Evolutionary conservation across 2,329 filamentous ascomycete species (phyloP).

Genomic region (Penicillium italicum): DNA sequence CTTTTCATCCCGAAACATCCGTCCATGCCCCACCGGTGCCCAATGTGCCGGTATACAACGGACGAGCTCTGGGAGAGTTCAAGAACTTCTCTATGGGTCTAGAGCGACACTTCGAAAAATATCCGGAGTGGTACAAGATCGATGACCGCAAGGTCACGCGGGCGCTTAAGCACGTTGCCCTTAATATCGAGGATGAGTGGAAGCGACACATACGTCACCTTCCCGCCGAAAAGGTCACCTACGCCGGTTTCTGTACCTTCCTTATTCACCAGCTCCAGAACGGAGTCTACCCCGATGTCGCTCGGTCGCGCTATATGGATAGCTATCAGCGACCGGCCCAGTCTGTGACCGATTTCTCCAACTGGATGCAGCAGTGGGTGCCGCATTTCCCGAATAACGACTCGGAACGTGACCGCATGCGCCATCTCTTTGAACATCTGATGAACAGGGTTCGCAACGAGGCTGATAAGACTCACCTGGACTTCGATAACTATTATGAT

Average conservation of each 20-base stretch:
- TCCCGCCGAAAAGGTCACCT: conserved; percentile 1
- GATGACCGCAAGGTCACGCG: conserved; percentile 6
- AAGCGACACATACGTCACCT: background rate
- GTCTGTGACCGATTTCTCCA: conserved; percentile 8
- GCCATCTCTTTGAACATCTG: conserved; percentile 13
- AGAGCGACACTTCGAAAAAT: conserved; percentile 8
- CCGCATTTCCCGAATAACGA: conserved; percentile 5
- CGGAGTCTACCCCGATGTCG: background rate
- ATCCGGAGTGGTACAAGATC: background rate
- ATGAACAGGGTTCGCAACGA: background rate
- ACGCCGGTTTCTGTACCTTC: conserved; percentile 12
- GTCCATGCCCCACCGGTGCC: background rate
- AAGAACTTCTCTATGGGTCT: conserved; percentile 5
- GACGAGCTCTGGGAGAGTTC: conserved; percentile 4
- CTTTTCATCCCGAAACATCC: background rate
- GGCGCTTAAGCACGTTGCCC: conserved; percentile 4
- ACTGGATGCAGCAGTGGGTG: conserved; percentile 7
- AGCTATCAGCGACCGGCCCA: conserved; percentile 3
- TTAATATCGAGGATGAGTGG: conserved; percentile 7
- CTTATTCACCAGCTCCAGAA: conserved; percentile 8
- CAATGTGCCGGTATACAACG: conserved; percentile 5
- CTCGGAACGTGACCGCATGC: conserved; percentile 9
- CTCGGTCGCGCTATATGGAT: conserved; percentile 1
- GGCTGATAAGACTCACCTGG: conserved; percentile 4
- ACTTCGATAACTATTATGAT: conserved; percentile 10